Percentiles rank a stretch among this genome's conserved stretches.
Evolutionary conservation across 225 moss, liverwort and hornwort genomes (phyloP).

Genomic region (Lunularia cruciata): DNA sequence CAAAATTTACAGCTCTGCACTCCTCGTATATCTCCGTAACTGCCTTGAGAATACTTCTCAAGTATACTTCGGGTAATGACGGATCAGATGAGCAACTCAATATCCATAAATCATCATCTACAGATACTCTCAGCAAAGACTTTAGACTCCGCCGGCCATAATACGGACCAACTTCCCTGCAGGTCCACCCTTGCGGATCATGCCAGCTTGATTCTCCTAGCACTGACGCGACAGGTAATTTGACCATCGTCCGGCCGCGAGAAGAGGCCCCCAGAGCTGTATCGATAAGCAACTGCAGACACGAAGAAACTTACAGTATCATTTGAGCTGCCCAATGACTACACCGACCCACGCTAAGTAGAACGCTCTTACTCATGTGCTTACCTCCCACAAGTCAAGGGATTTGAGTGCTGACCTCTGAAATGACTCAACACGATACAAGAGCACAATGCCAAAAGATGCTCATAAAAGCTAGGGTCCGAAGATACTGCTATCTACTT

Average conservation of each 20-base stretch:
- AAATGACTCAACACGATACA: too few species aligned
- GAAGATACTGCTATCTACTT: too few species aligned
- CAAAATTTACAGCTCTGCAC: background rate
- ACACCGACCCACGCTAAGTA: background rate
- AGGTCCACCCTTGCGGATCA: constrained; percentile 19
- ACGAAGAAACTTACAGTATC: constrained; percentile 2
- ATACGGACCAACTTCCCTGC: constrained; percentile 36
- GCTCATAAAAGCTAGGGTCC: too few species aligned
- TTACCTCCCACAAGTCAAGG: too few species aligned
- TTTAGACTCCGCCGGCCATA: constrained; percentile 37
- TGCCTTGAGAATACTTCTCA: constrained; percentile 13
- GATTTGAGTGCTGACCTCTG: too few species aligned
- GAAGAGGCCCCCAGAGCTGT: constrained; percentile 15
- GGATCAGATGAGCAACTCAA: background rate
- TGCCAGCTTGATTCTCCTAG: constrained; percentile 9
- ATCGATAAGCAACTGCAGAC: constrained; percentile 25
- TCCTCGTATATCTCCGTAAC: constrained; percentile 4
- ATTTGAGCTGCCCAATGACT: background rate
- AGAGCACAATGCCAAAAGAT: too few species aligned
- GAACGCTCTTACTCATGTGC: background rate
- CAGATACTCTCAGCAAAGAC: constrained; percentile 26
- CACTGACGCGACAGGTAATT: constrained; percentile 12
- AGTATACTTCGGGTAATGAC: constrained; percentile 7
- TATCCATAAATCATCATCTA: constrained; percentile 3
- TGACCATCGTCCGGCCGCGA: constrained; percentile 17